A percentile compares a stretch with the other conserved stretches of the same genome.
Conservation (phyloP, 2,329 filamentous ascomycete genomes). For the Fusarium dimerum region DNA sequence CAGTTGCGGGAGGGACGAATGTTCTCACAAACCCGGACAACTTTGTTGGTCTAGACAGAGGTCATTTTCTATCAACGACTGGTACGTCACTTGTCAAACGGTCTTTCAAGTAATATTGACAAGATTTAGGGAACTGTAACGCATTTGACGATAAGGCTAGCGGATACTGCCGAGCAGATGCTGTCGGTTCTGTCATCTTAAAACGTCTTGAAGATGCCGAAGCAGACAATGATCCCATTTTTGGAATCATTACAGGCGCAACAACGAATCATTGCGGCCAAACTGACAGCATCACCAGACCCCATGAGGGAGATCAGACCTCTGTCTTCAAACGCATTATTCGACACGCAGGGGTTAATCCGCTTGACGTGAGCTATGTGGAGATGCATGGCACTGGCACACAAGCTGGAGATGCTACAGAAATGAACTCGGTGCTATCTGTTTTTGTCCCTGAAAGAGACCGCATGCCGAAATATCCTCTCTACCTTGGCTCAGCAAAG, state of each 20-base stretch:
- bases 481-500: slow-evolving; percentile 65
- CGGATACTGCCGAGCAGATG: slow-evolving; percentile 81
- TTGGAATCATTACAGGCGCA: slow-evolving; percentile 21
- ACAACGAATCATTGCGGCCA: slow-evolving; percentile 26
- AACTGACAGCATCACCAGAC: slow-evolving; percentile 80
- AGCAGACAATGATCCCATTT: slow-evolving; percentile 22
- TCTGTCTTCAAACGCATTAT: slow-evolving; percentile 70
- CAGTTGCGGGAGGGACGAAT: slow-evolving; percentile 65
- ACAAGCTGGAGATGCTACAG: slow-evolving; percentile 78
- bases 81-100: slow-evolving; percentile 3
- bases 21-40: slow-evolving; percentile 67
- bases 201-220: slow-evolving; percentile 55
- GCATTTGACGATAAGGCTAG: slow-evolving; percentile 79
- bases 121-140: slow-evolving; percentile 41
- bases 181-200: slow-evolving; percentile 71
- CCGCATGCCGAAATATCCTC: slow-evolving; percentile 46
- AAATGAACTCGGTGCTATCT: slow-evolving; percentile 74
- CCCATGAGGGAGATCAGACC: slow-evolving; percentile 76
- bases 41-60: slow-evolving; percentile 63
- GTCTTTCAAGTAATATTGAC: background rate
- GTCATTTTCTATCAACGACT: slow-evolving; percentile 62
- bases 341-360: slow-evolving; percentile 71
- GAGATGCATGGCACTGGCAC: slow-evolving; percentile 92
- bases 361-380: slow-evolving; percentile 77
- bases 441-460: slow-evolving; percentile 52